These are phyloP conservation scores for Trichoderma sp. DNA, from an alignment of 2,329 filamentous ascomycete genomes.

Conservation along the genomic window DNA sequence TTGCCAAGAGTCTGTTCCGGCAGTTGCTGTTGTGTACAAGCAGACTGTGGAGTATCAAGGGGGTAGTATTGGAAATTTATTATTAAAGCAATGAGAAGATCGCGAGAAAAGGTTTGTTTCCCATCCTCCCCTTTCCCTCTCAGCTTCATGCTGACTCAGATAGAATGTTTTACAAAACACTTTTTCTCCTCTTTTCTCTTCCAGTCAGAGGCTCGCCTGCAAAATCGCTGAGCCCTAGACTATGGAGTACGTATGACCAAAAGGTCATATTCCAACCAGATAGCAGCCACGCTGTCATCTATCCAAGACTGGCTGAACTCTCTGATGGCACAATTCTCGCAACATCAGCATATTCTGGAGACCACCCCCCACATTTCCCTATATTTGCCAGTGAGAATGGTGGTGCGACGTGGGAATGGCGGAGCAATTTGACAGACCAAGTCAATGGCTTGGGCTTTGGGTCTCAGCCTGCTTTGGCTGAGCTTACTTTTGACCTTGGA, in stretches of 20 bases:
- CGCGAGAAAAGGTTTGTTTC: background rate
- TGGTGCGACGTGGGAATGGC: background rate
- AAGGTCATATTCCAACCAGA: background rate
- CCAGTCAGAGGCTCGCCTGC: background rate
- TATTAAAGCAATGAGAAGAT: background rate
- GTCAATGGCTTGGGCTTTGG: background rate
- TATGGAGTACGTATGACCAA: background rate
- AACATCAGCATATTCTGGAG: background rate
- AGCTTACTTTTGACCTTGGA: background rate
- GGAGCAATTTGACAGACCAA: background rate
- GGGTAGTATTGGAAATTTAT: background rate
- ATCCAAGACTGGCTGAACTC: background rate
- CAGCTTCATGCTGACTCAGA: background rate
- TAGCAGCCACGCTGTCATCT: background rate
- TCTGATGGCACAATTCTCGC: background rate
- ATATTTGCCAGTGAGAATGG: background rate
- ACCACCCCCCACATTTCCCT: background rate
- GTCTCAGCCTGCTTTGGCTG: background rate
- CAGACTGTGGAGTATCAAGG: background rate
- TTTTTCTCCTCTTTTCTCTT: background rate
- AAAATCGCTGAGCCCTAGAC: background rate
- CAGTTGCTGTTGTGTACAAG: background rate
- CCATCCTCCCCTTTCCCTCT: background rate
- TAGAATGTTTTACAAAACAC: background rate
- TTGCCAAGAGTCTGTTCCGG: background rate